These are phyloP conservation scores for Platismatia glauca DNA, from an alignment of 495 filamentous ascomycete genomes.

Conservation along the genomic window DNA sequence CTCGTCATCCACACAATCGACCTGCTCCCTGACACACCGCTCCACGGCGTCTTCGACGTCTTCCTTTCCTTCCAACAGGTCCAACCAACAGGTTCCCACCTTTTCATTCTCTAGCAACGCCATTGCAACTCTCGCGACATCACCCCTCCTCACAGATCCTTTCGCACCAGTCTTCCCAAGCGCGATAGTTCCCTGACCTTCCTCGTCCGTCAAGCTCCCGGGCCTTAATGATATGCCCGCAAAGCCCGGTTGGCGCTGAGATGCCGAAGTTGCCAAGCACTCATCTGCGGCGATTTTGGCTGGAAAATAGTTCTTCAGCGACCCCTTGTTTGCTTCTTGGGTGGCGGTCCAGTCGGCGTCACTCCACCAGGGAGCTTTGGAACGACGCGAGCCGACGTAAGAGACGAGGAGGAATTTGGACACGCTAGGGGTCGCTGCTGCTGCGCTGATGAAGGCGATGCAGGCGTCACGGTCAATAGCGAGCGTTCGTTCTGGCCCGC, in stretches of 20 bases:
- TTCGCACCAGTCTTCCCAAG: conserved; percentile 53
- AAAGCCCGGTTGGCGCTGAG: conserved; percentile 39
- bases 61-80: conserved; percentile 53
- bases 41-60: conserved; percentile 53
- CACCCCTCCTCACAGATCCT: conserved; percentile 53
- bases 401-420: conserved; percentile 70
- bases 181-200: conserved; percentile 50
- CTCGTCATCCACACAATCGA: conserved; percentile 61
- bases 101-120: conserved; percentile 52
- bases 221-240: conserved; percentile 63
- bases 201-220: conserved; percentile 50
- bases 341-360: conserved; percentile 47
- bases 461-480: conserved; percentile 63
- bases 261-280: conserved; percentile 51
- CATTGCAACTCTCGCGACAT: conserved; percentile 62
- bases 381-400: conserved; percentile 51
- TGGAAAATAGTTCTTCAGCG: conserved; percentile 56
- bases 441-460: conserved; percentile 59
- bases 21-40: conserved; percentile 50
- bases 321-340: conserved; percentile 42
- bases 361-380: conserved; percentile 58
- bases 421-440: conserved; percentile 47
- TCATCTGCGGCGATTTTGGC: conserved; percentile 74
- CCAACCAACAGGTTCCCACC: conserved; percentile 38
- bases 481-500: conserved; percentile 50